Percentiles rank a stretch among this genome's conserved stretches.
These are phyloP conservation scores for Trichothecium sympodiale DNA, from an alignment of 2,329 filamentous ascomycete species.

Conservation along the genomic window DNA sequence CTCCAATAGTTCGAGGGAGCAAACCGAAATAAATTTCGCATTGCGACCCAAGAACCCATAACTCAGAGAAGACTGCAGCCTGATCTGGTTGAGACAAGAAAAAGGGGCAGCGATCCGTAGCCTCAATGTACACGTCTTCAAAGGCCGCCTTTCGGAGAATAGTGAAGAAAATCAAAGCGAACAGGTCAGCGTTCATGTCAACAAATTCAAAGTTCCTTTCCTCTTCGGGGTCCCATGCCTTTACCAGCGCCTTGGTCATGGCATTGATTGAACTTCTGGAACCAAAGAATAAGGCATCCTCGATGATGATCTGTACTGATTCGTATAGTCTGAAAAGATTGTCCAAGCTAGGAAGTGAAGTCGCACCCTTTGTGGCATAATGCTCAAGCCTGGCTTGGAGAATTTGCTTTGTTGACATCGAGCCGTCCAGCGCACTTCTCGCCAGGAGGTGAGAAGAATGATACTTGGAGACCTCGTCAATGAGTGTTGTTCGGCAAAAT, in stretches of 20 bases:
- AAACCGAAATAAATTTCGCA: slow-evolving; percentile 54
- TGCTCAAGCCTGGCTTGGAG: slow-evolving; percentile 14
- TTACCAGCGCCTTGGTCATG: slow-evolving; percentile 23
- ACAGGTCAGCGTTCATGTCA: slow-evolving; percentile 39
- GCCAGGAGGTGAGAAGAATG: slow-evolving; percentile 17
- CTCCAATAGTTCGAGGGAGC: slow-evolving; percentile 33
- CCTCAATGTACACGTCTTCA: slow-evolving; percentile 52
- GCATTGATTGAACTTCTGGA: slow-evolving; percentile 19
- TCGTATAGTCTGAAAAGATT: slow-evolving; percentile 14
- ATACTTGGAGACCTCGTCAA: slow-evolving; percentile 14
- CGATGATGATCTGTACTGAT: slow-evolving; percentile 13
- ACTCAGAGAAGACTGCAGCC: slow-evolving; percentile 51
- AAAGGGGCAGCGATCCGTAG: slow-evolving; percentile 49
- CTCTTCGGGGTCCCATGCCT: slow-evolving; percentile 16
- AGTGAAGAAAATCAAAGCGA: slow-evolving; percentile 46
- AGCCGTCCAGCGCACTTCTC: slow-evolving; percentile 13
- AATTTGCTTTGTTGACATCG: slow-evolving; percentile 14
- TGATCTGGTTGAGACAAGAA: slow-evolving; percentile 52
- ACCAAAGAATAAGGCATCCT: slow-evolving; percentile 17
- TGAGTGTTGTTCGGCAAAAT: slow-evolving; percentile 13
- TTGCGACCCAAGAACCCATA: slow-evolving; percentile 51
- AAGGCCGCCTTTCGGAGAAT: slow-evolving; percentile 43
- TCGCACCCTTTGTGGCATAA: slow-evolving; percentile 14
- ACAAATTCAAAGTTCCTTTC: slow-evolving; percentile 15
- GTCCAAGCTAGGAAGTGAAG: slow-evolving; percentile 9